Base-by-base conservation (phyloP, 805 yeast species). In the Candida manassasensis region DNA sequence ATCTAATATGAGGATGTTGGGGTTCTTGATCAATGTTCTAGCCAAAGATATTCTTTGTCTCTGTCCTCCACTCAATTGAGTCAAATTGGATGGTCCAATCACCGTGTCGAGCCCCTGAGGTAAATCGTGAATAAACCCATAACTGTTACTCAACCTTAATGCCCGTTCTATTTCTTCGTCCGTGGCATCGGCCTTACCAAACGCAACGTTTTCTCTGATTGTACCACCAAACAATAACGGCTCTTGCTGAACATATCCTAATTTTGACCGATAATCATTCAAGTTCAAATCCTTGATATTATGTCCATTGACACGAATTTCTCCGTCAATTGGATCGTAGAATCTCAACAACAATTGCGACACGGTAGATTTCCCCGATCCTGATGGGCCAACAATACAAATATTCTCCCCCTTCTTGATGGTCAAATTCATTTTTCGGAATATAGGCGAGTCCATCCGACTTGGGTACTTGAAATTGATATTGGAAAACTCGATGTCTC, bases 381-480 rank as follows among this genome's bases (percentile, higher is more conserved):
- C 97, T 21, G 94, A 82, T n/a, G 96, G 96, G 2, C 97, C 97
- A 12, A 89, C 97, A 40, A 90, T 78, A 54, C 97, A 89, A 11
- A 89, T 79, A 49, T 90, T 90, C 47, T 86, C 89, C 10, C 97
- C 97, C 21, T 84, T 78, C 11, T 66, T 55, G 29, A 90, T 79
- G 2, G 61, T 67, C 38, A 90, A 66, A 44, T 75, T 67, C 37
- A 89, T 59, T 15, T 73, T 63, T 2, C 64, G 48, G 59, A 90
- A 87, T 16, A 90, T 81, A 13, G 59, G 58, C 29, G 80, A 76
- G 38, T 84, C 78, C 12, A 79, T 79, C 42, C 97, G 74, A 1
- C 95, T 85, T 21, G 97, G 97, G 55, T 90, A 90, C 19, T 73
- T 66, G 57, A 90, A 90, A 9, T 60, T 52, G 18, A 90, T 77